phyloP scores from a whole-genome alignment of 371 early-diverging fungal genomes.

The Apophysomyces trapeziformis region DNA sequence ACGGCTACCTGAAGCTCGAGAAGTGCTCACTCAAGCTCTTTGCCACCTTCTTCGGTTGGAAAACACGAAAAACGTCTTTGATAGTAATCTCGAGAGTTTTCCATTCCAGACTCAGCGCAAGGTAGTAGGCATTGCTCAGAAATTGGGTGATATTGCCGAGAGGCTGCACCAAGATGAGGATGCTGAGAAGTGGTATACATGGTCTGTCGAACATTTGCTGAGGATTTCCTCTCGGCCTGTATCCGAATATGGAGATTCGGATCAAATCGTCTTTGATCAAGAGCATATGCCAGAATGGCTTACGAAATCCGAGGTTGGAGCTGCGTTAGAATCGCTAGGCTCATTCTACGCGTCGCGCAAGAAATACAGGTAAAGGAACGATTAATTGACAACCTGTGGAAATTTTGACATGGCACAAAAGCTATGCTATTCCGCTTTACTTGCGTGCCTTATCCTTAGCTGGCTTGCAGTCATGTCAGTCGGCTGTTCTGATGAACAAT shows the following conservation, averaged over 20 bases:
- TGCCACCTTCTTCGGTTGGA: constrained; percentile 37
- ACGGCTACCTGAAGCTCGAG: constrained; percentile 56
- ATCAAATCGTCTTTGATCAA: constrained; percentile 50
- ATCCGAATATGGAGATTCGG: constrained; percentile 38
- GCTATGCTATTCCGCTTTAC: constrained; percentile 65
- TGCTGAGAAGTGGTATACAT: constrained; percentile 65
- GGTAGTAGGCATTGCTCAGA: constrained; percentile 61
- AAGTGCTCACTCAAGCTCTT: constrained; percentile 52
- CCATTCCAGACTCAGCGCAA: constrained; percentile 44
- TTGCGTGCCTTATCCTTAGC: constrained; percentile 57
- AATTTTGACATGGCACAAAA: constrained; percentile 17
- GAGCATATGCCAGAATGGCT: constrained; percentile 68
- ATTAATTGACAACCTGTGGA: not conserved
- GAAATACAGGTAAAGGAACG: constrained; percentile 46
- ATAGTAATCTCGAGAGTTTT: constrained; percentile 17
- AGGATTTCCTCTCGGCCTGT: constrained; percentile 28
- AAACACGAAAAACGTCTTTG: constrained; percentile 23
- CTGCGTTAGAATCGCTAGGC: constrained; percentile 62
- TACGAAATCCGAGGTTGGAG: constrained; percentile 60
- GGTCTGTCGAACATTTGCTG: constrained; percentile 65
- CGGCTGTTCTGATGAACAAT: constrained; percentile 63
- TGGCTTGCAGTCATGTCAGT: constrained; percentile 48
- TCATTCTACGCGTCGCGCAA: constrained; percentile 59
- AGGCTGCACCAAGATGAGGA: constrained; percentile 52
- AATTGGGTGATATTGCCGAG: constrained; percentile 60